Percentiles rank a stretch among this genome's conserved stretches.
Evolutionary conservation across 2,329 filamentous ascomycete genomes (phyloP).

Genomic region (Hypoxylon sp.): DNA sequence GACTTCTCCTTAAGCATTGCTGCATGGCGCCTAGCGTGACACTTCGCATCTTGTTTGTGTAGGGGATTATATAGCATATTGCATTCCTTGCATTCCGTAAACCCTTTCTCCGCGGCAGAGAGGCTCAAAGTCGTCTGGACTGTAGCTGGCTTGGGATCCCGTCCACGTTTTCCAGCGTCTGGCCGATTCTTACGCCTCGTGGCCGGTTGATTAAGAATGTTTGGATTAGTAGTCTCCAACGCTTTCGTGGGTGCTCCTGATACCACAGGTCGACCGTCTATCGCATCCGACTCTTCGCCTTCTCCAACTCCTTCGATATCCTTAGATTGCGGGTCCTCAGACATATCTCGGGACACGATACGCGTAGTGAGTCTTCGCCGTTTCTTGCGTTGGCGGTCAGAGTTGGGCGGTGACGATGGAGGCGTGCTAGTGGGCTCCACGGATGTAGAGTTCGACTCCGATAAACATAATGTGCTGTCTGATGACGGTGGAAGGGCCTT

Average conservation of each 20-base stretch:
- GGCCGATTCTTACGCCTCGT: constrained; percentile 15
- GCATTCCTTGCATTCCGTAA: constrained; percentile 59
- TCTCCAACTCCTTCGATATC: constrained; percentile 9
- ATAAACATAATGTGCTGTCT: constrained; percentile 31
- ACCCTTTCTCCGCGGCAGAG: constrained; percentile 53
- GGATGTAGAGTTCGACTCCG: constrained; percentile 39
- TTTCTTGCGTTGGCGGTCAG: constrained; percentile 42
- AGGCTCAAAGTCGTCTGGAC: constrained; percentile 60
- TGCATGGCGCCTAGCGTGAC: constrained; percentile 56
- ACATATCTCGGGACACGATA: constrained; percentile 29
- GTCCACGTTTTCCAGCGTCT: constrained; percentile 27
- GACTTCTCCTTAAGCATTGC: constrained; percentile 46
- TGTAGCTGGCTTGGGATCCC: constrained; percentile 43
- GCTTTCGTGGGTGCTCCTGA: neutral
- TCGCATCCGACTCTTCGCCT: neutral
- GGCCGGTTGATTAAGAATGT: constrained; percentile 30
- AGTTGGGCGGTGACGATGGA: constrained; percentile 49
- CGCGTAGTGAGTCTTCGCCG: constrained; percentile 53
- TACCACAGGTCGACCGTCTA: neutral
- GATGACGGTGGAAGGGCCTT: constrained; percentile 42
- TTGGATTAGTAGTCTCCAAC: constrained; percentile 27
- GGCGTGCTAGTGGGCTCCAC: constrained; percentile 46
- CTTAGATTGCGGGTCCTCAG: constrained; percentile 22
- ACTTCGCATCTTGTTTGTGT: constrained; percentile 58
- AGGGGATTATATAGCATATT: constrained; percentile 60